Evolutionary conservation across 768 basidiomycete species (phyloP), one percentile per base, ranked within the genome.

Genomic region (Ramaria rubella): DNA sequence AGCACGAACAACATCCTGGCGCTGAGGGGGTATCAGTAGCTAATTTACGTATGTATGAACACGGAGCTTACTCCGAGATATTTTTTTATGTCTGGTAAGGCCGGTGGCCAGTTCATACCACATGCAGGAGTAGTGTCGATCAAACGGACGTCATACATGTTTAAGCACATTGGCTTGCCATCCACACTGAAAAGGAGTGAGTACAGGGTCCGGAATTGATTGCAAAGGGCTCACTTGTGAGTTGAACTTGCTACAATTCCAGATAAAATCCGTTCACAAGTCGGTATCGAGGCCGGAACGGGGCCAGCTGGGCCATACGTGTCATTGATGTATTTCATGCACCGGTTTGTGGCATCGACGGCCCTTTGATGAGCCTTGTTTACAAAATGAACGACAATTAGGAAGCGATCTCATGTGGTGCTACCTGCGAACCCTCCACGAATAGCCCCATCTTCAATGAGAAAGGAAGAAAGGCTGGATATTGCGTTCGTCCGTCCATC

Each of bases 71-170:
- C 95, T 26, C 81, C 82, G 4, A 99, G 81, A 66, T 94, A 95
- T 1, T 73, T 70, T 17, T 84, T 86, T 8, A 98, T 74, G 46
- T 83, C 80, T 3, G 76, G 69, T 48, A 98, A 82, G 64, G 94
- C 91, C 31, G 86, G 85, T 6, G 94, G 95, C 95, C 94, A 99
- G 71, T 94, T 95, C 92, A 95, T 90, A 2, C 95, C 96, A 69
- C 96, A 99, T 1, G 82, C 86, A 17, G 96, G 96, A 33, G 68
- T 73, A 12, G 79, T 78, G 67, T 99, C 96, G 54, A 89, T 84
- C n/a, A 87, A 73, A 24, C 96, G 87, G 14, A 97, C 81, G 65
- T 99, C 96, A 63, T 99, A 99, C 36, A 97, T 82, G 67, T 99
- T 99, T 59, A 94, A 73, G 67, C 96, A 99, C 72, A 83, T 85